Base-by-base conservation (phyloP, 164 flowering plant species). In the Taxillus chinensis region DNA sequence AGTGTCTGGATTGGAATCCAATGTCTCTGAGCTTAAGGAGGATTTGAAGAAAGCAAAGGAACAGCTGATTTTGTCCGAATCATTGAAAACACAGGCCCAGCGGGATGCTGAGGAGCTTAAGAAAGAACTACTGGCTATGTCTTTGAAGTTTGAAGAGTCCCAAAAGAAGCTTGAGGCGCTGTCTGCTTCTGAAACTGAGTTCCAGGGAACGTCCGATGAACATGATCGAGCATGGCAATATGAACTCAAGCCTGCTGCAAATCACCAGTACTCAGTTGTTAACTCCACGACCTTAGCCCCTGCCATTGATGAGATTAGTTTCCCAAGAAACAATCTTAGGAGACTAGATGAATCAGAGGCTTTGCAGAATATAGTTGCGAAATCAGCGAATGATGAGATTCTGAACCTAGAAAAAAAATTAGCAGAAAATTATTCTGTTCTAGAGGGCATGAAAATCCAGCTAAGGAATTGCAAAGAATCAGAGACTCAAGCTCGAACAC, bases 51-150 rank as follows among this genome's bases (percentile, higher is more conserved):
- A 72, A 56, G 77, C 80, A 5, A 89, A 81, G 65, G 89, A 84
- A 55, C 86, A 84, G 70, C 71, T 93, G 41, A 64, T 15, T 69
- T 69, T 73, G 7, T 82, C 90, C 3, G 92, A 95, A 65, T 74
- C 86, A 70, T 69, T 69, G 41, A 87, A 79, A 77, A 71, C 55
- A 61, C 75, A 67, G 54, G 90, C 86, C 10, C 76, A 77, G 68
- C 77, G 70, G 59, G 92, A 91, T 40, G 95, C 90, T n/a, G 93
- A 87, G 65, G 90, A 87, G 41, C 70, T 83, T 51, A 78, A 80
- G 74, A 79, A 80, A 67, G 82, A 87, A 70, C 76, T 87, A 8
- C 50, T 54, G 8, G 82, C 70, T 60, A 41, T 89, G 66, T 77
- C 90, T 45, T 62, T 63, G 15, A 78, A 86, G 72, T 79, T 84